Evolutionary conservation across 2,329 filamentous ascomycete species (phyloP).

Genomic region (Xenoacremonium recifei): DNA sequence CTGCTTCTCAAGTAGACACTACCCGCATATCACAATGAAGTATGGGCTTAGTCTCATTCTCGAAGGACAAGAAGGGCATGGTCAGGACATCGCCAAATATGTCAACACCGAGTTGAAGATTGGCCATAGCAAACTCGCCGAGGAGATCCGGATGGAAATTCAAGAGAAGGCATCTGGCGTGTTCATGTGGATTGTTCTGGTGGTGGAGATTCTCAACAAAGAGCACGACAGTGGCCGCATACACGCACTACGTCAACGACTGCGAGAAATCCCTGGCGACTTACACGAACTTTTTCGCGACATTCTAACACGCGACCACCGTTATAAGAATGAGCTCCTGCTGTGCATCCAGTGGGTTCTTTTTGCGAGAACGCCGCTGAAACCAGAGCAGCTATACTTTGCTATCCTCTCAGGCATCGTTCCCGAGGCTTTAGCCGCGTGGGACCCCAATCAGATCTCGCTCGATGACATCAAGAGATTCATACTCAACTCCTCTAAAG

Average conservation of each 20-base stretch:
- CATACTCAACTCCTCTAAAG: slow-evolving; percentile 46
- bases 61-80: slow-evolving; percentile 24
- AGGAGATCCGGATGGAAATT: slow-evolving; percentile 21
- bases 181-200: slow-evolving; percentile 44
- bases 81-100: slow-evolving; percentile 24
- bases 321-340: slow-evolving; percentile 38
- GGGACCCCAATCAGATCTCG: slow-evolving; percentile 20
- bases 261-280: slow-evolving; percentile 35
- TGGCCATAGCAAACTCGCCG: neutral
- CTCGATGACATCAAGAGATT: slow-evolving; percentile 17
- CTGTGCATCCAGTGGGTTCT: slow-evolving; percentile 53
- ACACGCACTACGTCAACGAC: slow-evolving; percentile 20
- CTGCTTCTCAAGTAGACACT: slow-evolving; percentile 47
- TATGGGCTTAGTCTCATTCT: slow-evolving; percentile 25
- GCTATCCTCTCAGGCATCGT: slow-evolving; percentile 10
- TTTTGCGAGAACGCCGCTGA: slow-evolving; percentile 44
- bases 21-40: slow-evolving; percentile 37
- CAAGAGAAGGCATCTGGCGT: slow-evolving; percentile 37
- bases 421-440: neutral
- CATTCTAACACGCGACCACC: slow-evolving; percentile 46
- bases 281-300: slow-evolving; percentile 49
- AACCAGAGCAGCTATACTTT: slow-evolving; percentile 42
- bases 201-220: slow-evolving; percentile 37
- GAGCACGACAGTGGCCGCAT: slow-evolving; percentile 28
- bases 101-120: slow-evolving; percentile 10